Evolutionary conservation across 2,329 filamentous ascomycete species (phyloP), one percentile per base, ranked within the genome.

Genomic region (Apiospora arundinis): DNA sequence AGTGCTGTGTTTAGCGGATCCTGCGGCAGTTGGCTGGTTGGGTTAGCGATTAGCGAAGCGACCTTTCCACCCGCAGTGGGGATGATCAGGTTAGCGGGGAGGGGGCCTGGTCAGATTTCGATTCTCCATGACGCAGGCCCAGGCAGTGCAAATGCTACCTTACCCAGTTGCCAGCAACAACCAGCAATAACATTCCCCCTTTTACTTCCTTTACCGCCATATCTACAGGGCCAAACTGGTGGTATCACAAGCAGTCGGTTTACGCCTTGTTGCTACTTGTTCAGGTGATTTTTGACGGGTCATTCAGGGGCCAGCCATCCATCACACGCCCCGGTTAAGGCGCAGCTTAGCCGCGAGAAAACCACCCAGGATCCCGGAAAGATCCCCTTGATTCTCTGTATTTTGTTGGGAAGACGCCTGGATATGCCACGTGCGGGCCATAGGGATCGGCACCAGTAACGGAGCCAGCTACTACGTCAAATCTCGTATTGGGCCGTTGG

Each of bases 371-470:
- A 56, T 18, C 49, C 49, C 52, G 28, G 16, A 18, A 60, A 37
- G 6, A 60, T 37, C 18, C 52, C 37, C 52, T 11, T 60, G 16
- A 21, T 37, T 37, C 52, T 28, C 16, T 32, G 25, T 32, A 3
- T 0, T 40, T 40, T 37, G 28, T 63, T 63, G 18, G 4, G 32
- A 14, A 40, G 21, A 21, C 28, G 52, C 52, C 52, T 60, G 28
- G 2, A 21, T 60, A 11, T 37, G 56, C 56, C 56, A 40, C 56
- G 56, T 63, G 56, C 56, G 56, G 32, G 32, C 56, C 12, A 23
- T 63, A n/a, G 21, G 56, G 56, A 63, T 63, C 56, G 32, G 32
- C 56, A 40, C 56, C 18, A 40, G n/a, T 63, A n/a, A n/a, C 56
- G 56, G 56, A 12, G 18, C 32, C 28, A 63, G 32, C 48, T 52